Evolutionary conservation across 371 early-diverging fungal genomes (phyloP).

Genomic region (Smittium culicis): DNA sequence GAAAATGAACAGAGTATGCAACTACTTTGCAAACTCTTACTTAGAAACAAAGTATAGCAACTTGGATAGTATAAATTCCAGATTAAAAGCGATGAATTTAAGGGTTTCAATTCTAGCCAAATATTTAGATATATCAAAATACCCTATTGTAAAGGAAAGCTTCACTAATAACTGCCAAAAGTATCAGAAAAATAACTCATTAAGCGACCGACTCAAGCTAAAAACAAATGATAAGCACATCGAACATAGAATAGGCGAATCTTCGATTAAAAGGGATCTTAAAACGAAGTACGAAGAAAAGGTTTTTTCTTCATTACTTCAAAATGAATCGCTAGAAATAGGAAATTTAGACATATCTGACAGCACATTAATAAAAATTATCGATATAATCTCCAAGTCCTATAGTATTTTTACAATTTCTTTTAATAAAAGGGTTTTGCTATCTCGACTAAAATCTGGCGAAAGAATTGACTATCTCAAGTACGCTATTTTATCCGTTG

Average conservation of each 20-base stretch:
- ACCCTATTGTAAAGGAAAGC: too few species aligned
- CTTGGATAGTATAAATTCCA: neutral
- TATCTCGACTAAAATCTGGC: neutral
- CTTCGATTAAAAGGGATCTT: too few species aligned
- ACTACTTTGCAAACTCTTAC: neutral
- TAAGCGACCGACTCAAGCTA: too few species aligned
- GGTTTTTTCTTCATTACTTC: neutral
- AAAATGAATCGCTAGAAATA: neutral
- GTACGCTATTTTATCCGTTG: neutral
- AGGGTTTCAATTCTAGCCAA: neutral
- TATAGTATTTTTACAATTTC: neutral
- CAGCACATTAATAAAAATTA: neutral
- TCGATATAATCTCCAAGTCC: neutral
- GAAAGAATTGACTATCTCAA: neutral
- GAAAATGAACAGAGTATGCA: slow-evolving; percentile 3
- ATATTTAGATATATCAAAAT: too few species aligned
- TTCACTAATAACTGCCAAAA: too few species aligned
- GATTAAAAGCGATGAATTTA: neutral
- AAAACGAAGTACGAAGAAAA: neutral
- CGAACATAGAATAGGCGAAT: too few species aligned
- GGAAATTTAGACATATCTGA: neutral
- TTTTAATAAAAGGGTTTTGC: neutral
- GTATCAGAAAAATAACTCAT: too few species aligned
- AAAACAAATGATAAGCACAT: too few species aligned
- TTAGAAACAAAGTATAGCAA: neutral